These are phyloP conservation scores for Ascochyta lentis DNA, from an alignment of 2,329 filamentous ascomycete species.

Conservation along the genomic window DNA sequence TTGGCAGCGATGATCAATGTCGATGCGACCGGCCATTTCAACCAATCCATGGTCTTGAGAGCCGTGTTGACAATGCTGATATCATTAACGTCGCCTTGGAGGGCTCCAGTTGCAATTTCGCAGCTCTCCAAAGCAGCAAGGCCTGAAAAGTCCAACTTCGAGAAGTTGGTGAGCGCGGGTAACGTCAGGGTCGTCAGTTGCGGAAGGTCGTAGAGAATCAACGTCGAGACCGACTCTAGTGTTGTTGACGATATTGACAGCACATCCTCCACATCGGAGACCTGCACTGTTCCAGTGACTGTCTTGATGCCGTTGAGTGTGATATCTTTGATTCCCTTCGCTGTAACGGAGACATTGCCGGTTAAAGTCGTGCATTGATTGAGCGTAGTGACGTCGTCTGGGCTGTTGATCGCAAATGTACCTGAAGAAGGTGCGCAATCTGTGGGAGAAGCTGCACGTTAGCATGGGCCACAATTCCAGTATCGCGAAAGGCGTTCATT, in stretches of 20 bases:
- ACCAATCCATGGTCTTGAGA: conserved; percentile 29
- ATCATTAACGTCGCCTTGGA: conserved; percentile 22
- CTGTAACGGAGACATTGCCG: conserved; percentile 27
- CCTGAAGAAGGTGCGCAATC: conserved; percentile 23
- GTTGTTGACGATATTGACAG: conserved; percentile 25
- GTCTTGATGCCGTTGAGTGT: conserved; percentile 23
- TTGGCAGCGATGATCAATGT: conserved; percentile 27
- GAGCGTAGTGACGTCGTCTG: conserved; percentile 23
- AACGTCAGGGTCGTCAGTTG: conserved; percentile 25
- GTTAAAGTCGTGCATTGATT: conserved; percentile 23
- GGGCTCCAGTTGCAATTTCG: conserved; percentile 15
- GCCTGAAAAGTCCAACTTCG: conserved; percentile 17
- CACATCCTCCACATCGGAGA: conserved; percentile 19
- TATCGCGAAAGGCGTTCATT: neutral
- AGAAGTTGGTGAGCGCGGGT: conserved; percentile 24
- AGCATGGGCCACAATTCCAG: neutral
- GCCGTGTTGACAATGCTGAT: conserved; percentile 26
- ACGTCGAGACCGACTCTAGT: conserved; percentile 16
- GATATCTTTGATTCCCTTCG: conserved; percentile 24
- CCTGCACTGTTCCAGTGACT: conserved; percentile 22
- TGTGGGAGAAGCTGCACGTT: conserved; percentile 8
- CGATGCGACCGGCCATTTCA: conserved; percentile 28
- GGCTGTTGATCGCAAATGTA: conserved; percentile 24
- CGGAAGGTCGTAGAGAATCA: conserved; percentile 28
- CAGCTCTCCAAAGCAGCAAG: conserved; percentile 18